Conservation (phyloP, 495 filamentous ascomycete species). For the Rhypophila decipiens region DNA sequence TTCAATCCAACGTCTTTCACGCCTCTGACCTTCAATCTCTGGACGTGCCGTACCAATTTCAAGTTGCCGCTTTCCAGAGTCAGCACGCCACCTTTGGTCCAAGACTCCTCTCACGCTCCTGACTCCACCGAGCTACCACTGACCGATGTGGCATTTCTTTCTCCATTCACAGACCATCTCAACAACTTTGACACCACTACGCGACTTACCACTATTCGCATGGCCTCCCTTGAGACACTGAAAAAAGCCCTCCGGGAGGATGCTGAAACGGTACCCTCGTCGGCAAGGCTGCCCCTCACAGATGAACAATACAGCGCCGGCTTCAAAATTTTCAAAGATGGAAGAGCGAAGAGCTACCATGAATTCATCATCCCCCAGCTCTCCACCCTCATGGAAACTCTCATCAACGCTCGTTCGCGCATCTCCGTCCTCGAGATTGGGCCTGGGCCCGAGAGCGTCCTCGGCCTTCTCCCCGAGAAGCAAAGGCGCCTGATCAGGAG, state of each 20-base stretch:
- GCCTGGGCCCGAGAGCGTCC: conserved; percentile 51
- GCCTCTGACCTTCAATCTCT: too few species aligned
- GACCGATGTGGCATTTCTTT: too few species aligned
- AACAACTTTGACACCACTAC: too few species aligned
- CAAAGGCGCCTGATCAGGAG: conserved; percentile 41
- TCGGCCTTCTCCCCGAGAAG: conserved; percentile 43
- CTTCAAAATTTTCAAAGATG: conserved; percentile 43
- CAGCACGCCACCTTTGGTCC: too few species aligned
- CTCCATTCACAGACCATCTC: too few species aligned
- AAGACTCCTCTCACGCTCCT: too few species aligned
- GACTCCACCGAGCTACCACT: too few species aligned
- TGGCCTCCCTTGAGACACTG: background rate
- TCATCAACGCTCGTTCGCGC: conserved; percentile 39
- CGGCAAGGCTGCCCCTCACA: conserved; percentile 39
- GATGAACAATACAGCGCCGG: conserved; percentile 48
- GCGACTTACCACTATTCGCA: too few species aligned
- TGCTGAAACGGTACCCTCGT: background rate
- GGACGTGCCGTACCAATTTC: too few species aligned
- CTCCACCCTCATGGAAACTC: conserved; percentile 37
- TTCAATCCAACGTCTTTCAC: too few species aligned
- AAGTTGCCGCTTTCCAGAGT: too few species aligned
- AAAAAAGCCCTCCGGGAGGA: background rate
- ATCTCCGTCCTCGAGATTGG: conserved; percentile 57
- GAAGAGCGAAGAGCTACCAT: conserved; percentile 43
- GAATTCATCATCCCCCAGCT: conserved; percentile 56